Evolutionary conservation across 352 stramenopile genomes (phyloP), one percentile per base, ranked within the genome.

Genomic region (Vaucheria bursata): DNA sequence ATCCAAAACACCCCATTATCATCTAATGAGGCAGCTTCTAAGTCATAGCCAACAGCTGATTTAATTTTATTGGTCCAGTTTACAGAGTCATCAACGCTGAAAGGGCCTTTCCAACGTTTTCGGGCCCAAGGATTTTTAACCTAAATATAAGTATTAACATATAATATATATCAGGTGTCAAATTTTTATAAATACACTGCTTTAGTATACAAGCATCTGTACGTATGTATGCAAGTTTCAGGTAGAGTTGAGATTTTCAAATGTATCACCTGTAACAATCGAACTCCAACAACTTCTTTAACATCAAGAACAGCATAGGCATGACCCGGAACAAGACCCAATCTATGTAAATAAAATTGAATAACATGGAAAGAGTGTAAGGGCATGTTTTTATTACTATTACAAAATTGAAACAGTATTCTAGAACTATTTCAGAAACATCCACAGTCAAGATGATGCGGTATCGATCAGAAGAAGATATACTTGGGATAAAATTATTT

Each of bases 241-340:
- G 53, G 2, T 7, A 2, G 2, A 68, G 53, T 7, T 2, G 8
- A 2, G 2, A 34, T 68, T 8, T 7, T 25, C 18, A 59, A 12
- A 59, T 59, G 45, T 68, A 77, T 76, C 25, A 49, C 79, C 81
- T 81, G 74, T 71, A 49, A 32, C 18, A 81, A 72, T 25, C 76
- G 18, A 38, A 64, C 72, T 33, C 76, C 76, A 31, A 73, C 50
- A 7, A 93, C 85, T 77, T 97, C 90, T 35, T 89, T 90, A 36
- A 98, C 93, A 71, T 93, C 90, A 0, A 98, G 83, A 0, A 98
- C 91, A 29, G 94, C 94, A 85, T 99, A 99, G 1, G 97, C 95
- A 82, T 99, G 95, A 75, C 90, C 92, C 4, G 92, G 91, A 29
- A 98, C 93, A 4, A 99, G 87, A 0, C 95, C 95, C 34, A 98